phyloP scores from a whole-genome alignment of 805 yeast genomes.

The Metschnikowia sp. region DNA sequence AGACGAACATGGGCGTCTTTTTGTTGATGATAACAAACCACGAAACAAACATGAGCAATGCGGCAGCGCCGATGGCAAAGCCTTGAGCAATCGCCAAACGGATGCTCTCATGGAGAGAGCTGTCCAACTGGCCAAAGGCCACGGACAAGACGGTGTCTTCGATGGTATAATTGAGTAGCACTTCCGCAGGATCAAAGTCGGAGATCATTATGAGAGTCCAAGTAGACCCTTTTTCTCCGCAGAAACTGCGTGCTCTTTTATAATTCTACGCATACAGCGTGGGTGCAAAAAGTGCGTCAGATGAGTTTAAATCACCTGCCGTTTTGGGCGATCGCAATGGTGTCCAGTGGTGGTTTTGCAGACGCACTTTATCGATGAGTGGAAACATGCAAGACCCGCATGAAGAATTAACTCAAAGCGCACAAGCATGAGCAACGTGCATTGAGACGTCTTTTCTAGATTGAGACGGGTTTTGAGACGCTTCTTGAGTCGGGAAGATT shows the following conservation, averaged over 20 bases:
- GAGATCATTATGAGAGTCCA: constrained; percentile 3
- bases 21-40: constrained; percentile 37
- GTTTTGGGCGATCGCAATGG: constrained; percentile 6
- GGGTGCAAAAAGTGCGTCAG: constrained; percentile 11
- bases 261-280: neutral
- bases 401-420: constrained; percentile 4
- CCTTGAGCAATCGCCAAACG: constrained; percentile 13
- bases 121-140: constrained; percentile 12
- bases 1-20: constrained; percentile 66
- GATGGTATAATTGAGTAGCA: constrained; percentile 12
- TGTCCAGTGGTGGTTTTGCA: constrained; percentile 1
- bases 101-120: constrained; percentile 2
- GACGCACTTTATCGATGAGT: constrained; percentile 5
- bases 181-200: constrained; percentile 6
- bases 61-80: constrained; percentile 14
- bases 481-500: neutral
- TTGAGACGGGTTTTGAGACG: neutral
- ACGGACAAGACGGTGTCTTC: constrained; percentile 5
- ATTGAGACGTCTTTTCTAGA: neutral
- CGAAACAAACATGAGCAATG: constrained; percentile 14
- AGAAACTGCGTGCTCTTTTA: neutral
- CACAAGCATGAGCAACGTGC: neutral
- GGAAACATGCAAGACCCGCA: constrained; percentile 4
- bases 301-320: constrained; percentile 6
- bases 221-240: too few relatives aligned